Conservation (phyloP, 2,329 filamentous ascomycete genomes). For the Phaeosphaeria sp. region DNA sequence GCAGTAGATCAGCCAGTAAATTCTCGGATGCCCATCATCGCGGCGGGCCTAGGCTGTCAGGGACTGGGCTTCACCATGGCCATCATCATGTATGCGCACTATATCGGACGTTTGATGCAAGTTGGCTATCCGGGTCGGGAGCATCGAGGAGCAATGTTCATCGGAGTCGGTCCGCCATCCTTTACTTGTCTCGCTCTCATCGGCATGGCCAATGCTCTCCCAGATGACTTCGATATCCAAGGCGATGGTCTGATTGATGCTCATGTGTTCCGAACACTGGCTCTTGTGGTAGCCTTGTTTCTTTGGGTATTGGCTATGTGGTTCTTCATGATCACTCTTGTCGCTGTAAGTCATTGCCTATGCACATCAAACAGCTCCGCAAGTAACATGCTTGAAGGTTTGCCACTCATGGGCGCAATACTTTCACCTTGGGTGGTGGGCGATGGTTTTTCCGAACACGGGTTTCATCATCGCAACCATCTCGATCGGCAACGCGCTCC, state of each 20-base stretch:
- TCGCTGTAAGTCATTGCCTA: conserved; percentile 40
- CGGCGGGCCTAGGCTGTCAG: conserved; percentile 72
- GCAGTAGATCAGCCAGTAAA: conserved; percentile 65
- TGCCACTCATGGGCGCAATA: conserved; percentile 51
- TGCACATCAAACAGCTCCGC: conserved; percentile 36
- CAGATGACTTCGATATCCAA: conserved; percentile 55
- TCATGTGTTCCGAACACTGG: conserved; percentile 53
- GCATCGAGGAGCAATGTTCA: conserved; percentile 74
- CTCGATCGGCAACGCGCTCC: conserved; percentile 45
- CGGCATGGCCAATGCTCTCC: conserved; percentile 67
- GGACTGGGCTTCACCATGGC: conserved; percentile 74
- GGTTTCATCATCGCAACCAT: conserved; percentile 54
- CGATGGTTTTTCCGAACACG: conserved; percentile 57
- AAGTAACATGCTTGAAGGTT: conserved; percentile 29
- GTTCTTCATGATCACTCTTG: conserved; percentile 59
- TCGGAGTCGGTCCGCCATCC: conserved; percentile 76
- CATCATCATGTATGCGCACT: conserved; percentile 75
- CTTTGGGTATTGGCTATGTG: conserved; percentile 70
- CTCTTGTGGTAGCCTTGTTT: conserved; percentile 60
- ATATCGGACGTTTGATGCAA: conserved; percentile 75
- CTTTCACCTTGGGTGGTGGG: conserved; percentile 70
- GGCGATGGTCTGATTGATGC: conserved; percentile 56
- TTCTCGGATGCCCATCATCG: conserved; percentile 67
- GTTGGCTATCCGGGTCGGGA: conserved; percentile 68
- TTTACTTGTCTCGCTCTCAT: conserved; percentile 75